phyloP scores from a whole-genome alignment of 768 basidiomycete species.

The Erythrobasidium yunnanense region DNA sequence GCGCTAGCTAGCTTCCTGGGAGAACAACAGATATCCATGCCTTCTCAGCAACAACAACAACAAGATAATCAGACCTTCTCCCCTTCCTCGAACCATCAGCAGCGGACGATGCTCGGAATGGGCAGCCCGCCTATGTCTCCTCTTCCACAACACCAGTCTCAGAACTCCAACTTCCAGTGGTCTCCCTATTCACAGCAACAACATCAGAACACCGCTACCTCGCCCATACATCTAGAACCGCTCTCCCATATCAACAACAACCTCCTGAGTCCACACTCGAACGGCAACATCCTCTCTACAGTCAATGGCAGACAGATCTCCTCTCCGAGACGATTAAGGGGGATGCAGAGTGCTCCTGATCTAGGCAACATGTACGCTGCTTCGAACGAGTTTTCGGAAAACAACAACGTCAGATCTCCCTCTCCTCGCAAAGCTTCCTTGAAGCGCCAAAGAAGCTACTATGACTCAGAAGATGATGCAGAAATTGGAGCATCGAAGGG shows the following conservation, averaged over 20 bases:
- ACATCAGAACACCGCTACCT: too few relatives aligned
- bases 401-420: background rate
- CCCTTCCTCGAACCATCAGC: background rate
- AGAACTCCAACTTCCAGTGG: background rate
- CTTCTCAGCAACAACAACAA: slow-evolving; percentile 4
- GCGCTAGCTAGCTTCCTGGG: slow-evolving; percentile 20
- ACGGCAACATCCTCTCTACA: background rate
- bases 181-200: slow-evolving; percentile 12
- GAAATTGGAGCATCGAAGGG: background rate
- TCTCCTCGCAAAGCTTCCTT: slow-evolving; percentile 15
- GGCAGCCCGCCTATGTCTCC: slow-evolving; percentile 10
- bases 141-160: background rate
- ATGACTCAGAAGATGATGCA: slow-evolving; percentile 4
- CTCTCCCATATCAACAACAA: background rate
- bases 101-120: background rate
- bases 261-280: background rate
- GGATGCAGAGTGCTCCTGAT: slow-evolving; percentile 26
- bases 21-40: background rate
- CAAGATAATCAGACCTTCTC: background rate
- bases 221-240: too few relatives aligned
- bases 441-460: slow-evolving; percentile 2
- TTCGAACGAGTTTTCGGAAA: background rate
- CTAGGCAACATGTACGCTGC: slow-evolving; percentile 4
- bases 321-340: slow-evolving; percentile 15
- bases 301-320: slow-evolving; percentile 4